Percentiles rank a stretch among this genome's conserved stretches.
Evolutionary conservation across 1,139 yeast genomes (phyloP).

Genomic region (Yarrowia galli): DNA sequence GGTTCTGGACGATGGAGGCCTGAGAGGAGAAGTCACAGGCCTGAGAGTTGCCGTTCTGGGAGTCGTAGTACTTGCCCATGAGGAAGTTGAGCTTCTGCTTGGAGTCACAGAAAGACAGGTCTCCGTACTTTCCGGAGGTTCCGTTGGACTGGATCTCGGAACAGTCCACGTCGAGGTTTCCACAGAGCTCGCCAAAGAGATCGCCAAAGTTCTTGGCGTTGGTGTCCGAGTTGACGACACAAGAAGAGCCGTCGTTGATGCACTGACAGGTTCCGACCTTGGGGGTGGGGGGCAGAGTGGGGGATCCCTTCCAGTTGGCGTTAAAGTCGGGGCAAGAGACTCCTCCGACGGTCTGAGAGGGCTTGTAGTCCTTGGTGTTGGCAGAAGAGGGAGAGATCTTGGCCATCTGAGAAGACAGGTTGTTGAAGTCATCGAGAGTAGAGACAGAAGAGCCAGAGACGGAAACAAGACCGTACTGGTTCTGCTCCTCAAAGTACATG

Average conservation of each 20-base stretch:
- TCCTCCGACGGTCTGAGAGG: constrained; percentile 56
- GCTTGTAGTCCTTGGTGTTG: constrained; percentile 58
- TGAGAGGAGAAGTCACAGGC: constrained; percentile 69
- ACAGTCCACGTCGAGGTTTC: constrained; percentile 43
- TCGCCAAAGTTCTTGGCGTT: constrained; percentile 58
- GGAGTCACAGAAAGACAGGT: constrained; percentile 64
- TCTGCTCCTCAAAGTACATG: constrained; percentile 84
- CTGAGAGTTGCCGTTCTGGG: constrained; percentile 55
- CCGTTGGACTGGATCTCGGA: constrained; percentile 47
- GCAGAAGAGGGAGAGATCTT: constrained; percentile 64
- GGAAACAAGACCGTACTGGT: constrained; percentile 80
- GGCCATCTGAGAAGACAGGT: constrained; percentile 55
- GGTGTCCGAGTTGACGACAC: constrained; percentile 58
- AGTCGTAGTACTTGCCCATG: constrained; percentile 64
- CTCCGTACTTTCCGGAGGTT: constrained; percentile 48
- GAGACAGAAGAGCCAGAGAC: constrained; percentile 59
- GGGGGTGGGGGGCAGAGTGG: constrained; percentile 77
- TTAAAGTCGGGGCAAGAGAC: constrained; percentile 58
- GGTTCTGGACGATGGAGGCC: constrained; percentile 57
- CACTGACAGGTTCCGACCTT: constrained; percentile 67
- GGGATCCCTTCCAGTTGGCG: constrained; percentile 62
- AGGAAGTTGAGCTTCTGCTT: constrained; percentile 69
- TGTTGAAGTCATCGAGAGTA: constrained; percentile 64
- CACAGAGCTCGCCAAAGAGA: constrained; percentile 60
- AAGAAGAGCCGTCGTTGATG: constrained; percentile 55